Base-by-base conservation (phyloP, 352 stramenopile genomes). In the Aphanomyces stellatus region DNA sequence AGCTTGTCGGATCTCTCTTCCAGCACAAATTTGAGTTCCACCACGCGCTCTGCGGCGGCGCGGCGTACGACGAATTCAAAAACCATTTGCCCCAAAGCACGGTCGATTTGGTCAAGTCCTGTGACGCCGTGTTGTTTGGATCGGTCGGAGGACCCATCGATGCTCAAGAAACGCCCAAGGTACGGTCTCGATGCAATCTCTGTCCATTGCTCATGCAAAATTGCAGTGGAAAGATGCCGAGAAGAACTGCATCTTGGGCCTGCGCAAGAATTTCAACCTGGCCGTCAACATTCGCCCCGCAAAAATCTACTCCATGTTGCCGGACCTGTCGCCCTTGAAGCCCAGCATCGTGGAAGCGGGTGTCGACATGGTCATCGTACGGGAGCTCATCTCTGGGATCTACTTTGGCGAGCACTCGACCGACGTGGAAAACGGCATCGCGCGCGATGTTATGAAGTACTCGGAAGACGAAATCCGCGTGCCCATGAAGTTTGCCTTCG, bases 321-420 rank as follows among this genome's bases (percentile, higher is more conserved):
- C 98, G 56, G 93, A 98, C 71, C 85, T 98, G 19, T 99, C 93
- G 13, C 97, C 96, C 3, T 83, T 99, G 13, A 99, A 99, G 80
- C 89, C 82, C 17, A 97, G 98, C 74, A 88, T 99, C 71, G 93
- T 99, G 35, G 91, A 94, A 22, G 81, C 80, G 66, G 95, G 95
- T 34, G 93, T 99, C 8, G 96, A 99, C 83, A 97, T 99, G 77
- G 98, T 99, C 76, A 97, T 99, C 65, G 96, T 99, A 31, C 91
- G 96, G 53, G 97, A 99, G 73, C 87, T 99, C 48, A 97, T 98
- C 33, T 98, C 96, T 40, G 97, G 98, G 76, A 98, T 99, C 46
- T 99, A 99, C 84, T 99, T 99, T 79, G 97, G 97, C 62, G 81
- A 94, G 60, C 79, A 93, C 74, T 82, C 78, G 61, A 88, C 81